These are phyloP conservation scores for Pisolithus thermaeus DNA, from an alignment of 1,284 basidiomycete species.

Conservation along the genomic window DNA sequence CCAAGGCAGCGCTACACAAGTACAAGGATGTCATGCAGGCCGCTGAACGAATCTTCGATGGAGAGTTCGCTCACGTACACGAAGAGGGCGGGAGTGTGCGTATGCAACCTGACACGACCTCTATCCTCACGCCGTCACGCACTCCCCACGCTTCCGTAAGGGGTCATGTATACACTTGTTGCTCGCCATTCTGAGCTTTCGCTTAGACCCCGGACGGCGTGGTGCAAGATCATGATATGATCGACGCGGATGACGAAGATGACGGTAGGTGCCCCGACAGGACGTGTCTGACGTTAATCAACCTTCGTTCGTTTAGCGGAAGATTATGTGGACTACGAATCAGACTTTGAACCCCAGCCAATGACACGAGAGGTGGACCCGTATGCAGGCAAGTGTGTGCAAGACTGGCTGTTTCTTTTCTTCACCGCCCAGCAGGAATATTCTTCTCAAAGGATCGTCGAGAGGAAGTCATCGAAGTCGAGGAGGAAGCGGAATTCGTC, in stretches of 20 bases:
- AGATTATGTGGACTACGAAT: slow-evolving; percentile 72
- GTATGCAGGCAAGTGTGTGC: slow-evolving; percentile 59
- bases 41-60: slow-evolving; percentile 80
- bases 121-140: slow-evolving; percentile 20
- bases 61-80: slow-evolving; percentile 68
- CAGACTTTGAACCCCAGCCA: slow-evolving; percentile 54
- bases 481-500: slow-evolving; percentile 65
- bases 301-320: slow-evolving; percentile 31
- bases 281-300: neutral
- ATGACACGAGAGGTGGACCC: slow-evolving; percentile 64
- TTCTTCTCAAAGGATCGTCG: slow-evolving; percentile 89
- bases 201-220: slow-evolving; percentile 51
- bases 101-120: slow-evolving; percentile 19
- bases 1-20: slow-evolving; percentile 69
- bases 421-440: slow-evolving; percentile 48
- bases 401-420: neutral
- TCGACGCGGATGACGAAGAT: slow-evolving; percentile 44
- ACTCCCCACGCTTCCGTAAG: slow-evolving; percentile 27
- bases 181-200: slow-evolving; percentile 8
- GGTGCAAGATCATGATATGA: slow-evolving; percentile 34
- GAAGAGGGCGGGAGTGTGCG: slow-evolving; percentile 42
- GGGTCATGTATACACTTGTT: neutral
- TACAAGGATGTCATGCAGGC: slow-evolving; percentile 85
- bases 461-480: slow-evolving; percentile 81
- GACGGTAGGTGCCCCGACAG: slow-evolving; percentile 36